These are phyloP conservation scores for Alternaria ventricosa DNA, from an alignment of 2,329 filamentous ascomycete species.

Conservation along the genomic window DNA sequence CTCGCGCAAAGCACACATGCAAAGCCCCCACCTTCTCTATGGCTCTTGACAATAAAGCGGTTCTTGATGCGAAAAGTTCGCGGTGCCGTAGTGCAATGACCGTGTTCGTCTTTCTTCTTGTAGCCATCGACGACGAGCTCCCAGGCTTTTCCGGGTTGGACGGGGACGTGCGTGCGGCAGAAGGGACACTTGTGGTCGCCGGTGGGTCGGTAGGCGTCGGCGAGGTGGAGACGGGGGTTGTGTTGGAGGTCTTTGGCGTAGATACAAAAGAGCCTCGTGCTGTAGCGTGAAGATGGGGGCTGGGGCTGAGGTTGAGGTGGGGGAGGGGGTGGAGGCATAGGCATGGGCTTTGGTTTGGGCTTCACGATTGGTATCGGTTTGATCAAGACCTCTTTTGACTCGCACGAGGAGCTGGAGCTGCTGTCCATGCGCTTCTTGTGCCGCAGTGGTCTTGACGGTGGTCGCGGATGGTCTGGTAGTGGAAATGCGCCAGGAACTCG, in stretches of 20 bases:
- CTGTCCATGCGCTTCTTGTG: conserved; percentile 11
- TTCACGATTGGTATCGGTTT: neutral
- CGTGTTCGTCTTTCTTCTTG: conserved; percentile 8
- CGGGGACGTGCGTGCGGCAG: conserved; percentile 30
- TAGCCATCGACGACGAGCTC: conserved; percentile 29
- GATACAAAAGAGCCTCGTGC: conserved; percentile 35
- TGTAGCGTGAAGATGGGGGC: neutral
- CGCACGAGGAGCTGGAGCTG: conserved; percentile 11
- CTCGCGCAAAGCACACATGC: conserved; percentile 40
- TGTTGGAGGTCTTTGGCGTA: conserved; percentile 42
- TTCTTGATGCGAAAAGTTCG: conserved; percentile 34
- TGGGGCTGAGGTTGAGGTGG: conserved; percentile 1
- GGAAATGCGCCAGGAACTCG: conserved; percentile 29
- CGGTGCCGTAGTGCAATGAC: neutral
- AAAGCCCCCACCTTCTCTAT: conserved; percentile 36
- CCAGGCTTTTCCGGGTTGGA: conserved; percentile 36
- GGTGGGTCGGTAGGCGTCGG: conserved; percentile 28
- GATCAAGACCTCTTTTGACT: conserved; percentile 7
- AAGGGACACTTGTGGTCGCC: conserved; percentile 38
- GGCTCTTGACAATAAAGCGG: conserved; percentile 43
- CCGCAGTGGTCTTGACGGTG: conserved; percentile 7
- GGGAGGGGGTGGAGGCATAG: neutral
- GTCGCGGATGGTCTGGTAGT: conserved; percentile 6
- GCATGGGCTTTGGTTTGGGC: conserved; percentile 1
- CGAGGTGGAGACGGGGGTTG: conserved; percentile 25